Conservation (phyloP, 1,284 basidiomycete genomes). For the Cryptococcus amylolentus region DNA sequence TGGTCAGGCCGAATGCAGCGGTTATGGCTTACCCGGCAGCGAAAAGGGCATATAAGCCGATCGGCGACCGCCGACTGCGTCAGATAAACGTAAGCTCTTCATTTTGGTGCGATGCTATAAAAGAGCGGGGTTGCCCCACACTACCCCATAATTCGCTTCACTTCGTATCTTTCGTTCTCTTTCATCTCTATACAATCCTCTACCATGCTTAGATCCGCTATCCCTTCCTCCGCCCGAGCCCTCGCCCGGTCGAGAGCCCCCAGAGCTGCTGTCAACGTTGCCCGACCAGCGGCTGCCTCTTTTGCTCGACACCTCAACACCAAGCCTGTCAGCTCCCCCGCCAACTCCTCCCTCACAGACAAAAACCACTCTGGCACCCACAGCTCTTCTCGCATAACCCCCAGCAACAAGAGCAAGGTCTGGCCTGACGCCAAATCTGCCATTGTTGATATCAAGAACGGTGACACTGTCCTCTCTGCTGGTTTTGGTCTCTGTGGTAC, state of each 20-base stretch:
- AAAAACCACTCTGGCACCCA: conserved; percentile 22
- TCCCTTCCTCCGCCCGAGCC: neutral
- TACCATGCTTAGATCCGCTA: neutral
- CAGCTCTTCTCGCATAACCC: conserved; percentile 23
- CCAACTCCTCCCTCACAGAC: conserved; percentile 17
- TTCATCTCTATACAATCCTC: too few relatives aligned
- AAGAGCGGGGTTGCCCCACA: neutral
- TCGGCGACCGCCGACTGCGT: too few relatives aligned
- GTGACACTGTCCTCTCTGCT: conserved; percentile 72
- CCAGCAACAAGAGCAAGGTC: conserved; percentile 57
- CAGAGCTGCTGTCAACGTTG: neutral
- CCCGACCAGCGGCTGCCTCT: neutral
- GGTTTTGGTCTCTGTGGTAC: conserved; percentile 58
- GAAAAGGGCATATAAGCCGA: too few relatives aligned
- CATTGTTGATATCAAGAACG: conserved; percentile 73
- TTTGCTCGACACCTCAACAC: neutral
- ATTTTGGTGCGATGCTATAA: neutral
- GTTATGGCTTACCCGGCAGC: too few relatives aligned
- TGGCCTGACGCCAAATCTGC: conserved; percentile 77
- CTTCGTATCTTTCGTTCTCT: neutral
- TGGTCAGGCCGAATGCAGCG: too few relatives aligned
- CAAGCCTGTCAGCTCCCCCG: neutral
- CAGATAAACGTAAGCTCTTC: neutral
- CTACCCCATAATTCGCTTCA: too few relatives aligned
- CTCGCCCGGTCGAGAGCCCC: neutral